Conservation (phyloP, 2,329 filamentous ascomycete species). For the Colletotrichum costaricense region DNA sequence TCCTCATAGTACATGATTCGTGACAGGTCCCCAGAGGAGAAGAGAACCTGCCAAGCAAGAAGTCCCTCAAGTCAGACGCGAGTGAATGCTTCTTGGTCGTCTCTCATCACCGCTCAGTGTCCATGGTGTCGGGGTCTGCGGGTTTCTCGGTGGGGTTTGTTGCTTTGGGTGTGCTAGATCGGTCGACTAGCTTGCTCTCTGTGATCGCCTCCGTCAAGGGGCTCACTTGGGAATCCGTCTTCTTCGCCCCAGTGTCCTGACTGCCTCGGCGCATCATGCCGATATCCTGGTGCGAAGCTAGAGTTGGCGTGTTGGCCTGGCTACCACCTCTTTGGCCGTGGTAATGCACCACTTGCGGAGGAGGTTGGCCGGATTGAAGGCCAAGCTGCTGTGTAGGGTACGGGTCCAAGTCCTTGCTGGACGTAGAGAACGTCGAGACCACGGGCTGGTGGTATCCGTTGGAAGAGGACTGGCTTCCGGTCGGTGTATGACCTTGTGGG, state of each 20-base stretch:
- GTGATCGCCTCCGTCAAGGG: constrained; percentile 51
- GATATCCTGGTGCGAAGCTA: constrained; percentile 62
- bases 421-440: constrained; percentile 77
- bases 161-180: constrained; percentile 40
- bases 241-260: constrained; percentile 54
- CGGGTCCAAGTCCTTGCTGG: constrained; percentile 75
- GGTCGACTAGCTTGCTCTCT: constrained; percentile 47
- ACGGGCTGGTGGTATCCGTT: constrained; percentile 78
- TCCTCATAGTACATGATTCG: constrained; percentile 36
- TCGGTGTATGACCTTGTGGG: constrained; percentile 34
- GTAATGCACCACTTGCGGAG: constrained; percentile 75
- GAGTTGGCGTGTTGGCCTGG: constrained; percentile 73
- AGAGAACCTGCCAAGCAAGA: constrained; percentile 5
- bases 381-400: constrained; percentile 75
- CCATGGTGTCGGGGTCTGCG: constrained; percentile 37
- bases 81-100: neutral
- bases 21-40: constrained; percentile 7
- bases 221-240: constrained; percentile 49
- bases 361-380: constrained; percentile 70
- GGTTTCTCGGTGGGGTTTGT: constrained; percentile 38
- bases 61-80: neutral
- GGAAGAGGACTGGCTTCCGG: constrained; percentile 43
- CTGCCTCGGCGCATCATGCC: constrained; percentile 60
- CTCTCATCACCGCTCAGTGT: constrained; percentile 42
- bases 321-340: constrained; percentile 76